A percentile compares a stretch with the other conserved stretches of the same genome.
Conservation (phyloP, 768 basidiomycete species). For the Termitomyces sp. region DNA sequence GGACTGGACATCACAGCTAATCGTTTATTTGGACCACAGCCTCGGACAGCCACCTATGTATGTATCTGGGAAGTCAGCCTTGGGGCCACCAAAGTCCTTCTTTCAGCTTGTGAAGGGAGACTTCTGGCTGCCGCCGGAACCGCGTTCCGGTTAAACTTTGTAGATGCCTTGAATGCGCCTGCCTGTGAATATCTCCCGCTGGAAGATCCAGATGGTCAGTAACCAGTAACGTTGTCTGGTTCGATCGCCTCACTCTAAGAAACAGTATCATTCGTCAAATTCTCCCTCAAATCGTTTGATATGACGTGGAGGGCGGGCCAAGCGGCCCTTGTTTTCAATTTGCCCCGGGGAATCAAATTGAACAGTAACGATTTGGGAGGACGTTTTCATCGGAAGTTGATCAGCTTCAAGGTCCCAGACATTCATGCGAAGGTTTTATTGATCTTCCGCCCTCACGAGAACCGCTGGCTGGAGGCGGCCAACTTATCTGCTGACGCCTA, state of each 20-base stretch:
- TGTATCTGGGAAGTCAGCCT: slow-evolving; percentile 91
- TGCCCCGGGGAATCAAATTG: slow-evolving; percentile 56
- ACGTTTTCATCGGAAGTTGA: slow-evolving; percentile 56
- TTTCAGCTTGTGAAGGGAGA: slow-evolving; percentile 50
- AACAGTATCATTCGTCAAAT: slow-evolving; percentile 80
- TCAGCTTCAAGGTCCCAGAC: slow-evolving; percentile 51
- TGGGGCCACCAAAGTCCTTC: slow-evolving; percentile 51
- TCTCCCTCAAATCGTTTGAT: slow-evolving; percentile 51
- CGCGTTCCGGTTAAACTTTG: slow-evolving; percentile 64
- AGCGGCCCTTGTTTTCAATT: slow-evolving; percentile 46
- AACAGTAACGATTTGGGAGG: slow-evolving; percentile 77
- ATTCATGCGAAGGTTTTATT: slow-evolving; percentile 46
- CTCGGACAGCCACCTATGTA: slow-evolving; percentile 78
- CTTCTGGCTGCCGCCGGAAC: slow-evolving; percentile 45
- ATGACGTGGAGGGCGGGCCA: slow-evolving; percentile 46
- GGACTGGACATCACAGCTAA: slow-evolving; percentile 74
- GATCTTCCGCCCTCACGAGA: slow-evolving; percentile 28
- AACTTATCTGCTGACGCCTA: slow-evolving; percentile 45
- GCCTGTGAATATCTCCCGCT: slow-evolving; percentile 58
- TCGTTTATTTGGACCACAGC: slow-evolving; percentile 86
- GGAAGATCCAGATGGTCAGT: slow-evolving; percentile 73
- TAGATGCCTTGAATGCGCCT: slow-evolving; percentile 77
- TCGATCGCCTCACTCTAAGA: not conserved
- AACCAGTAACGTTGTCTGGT: not conserved
- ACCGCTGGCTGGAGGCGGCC: slow-evolving; percentile 66